Evolutionary conservation across 306 rosid genomes (phyloP).

Genomic region (Aeschynomene evenia): DNA sequence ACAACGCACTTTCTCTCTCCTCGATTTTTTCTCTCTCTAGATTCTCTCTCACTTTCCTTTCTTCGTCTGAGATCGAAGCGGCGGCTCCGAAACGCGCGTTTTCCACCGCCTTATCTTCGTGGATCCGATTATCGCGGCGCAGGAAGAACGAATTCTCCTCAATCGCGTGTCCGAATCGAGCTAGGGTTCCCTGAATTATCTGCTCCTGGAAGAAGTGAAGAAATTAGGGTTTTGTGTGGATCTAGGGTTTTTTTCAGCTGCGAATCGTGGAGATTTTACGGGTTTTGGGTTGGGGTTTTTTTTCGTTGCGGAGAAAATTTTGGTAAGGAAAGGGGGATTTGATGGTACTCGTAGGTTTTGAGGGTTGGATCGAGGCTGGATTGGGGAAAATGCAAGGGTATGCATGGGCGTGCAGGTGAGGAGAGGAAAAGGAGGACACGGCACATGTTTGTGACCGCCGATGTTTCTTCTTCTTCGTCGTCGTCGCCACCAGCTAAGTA

Average conservation of each 20-base stretch:
- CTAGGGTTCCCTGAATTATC: too few species aligned
- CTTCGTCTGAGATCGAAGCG: slow-evolving; percentile 35
- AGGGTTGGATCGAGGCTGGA: slow-evolving; percentile 44
- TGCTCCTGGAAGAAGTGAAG: too few species aligned
- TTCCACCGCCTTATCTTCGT: slow-evolving; percentile 13
- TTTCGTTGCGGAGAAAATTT: background rate
- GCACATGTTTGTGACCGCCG: slow-evolving; percentile 48
- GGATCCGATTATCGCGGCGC: slow-evolving; percentile 7
- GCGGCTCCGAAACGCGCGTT: slow-evolving; percentile 31
- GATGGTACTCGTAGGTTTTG: slow-evolving; percentile 45
- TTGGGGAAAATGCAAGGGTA: slow-evolving; percentile 78
- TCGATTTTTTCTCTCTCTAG: slow-evolving; percentile 34
- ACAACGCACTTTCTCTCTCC: slow-evolving; percentile 21
- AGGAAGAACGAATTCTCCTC: background rate
- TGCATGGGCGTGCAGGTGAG: slow-evolving; percentile 64
- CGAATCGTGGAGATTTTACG: slow-evolving; percentile 16
- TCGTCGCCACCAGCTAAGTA: slow-evolving; percentile 48
- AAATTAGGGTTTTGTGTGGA: slow-evolving; percentile 30
- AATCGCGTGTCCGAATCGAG: background rate
- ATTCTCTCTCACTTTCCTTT: slow-evolving; percentile 22
- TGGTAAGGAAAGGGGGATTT: slow-evolving; percentile 27
- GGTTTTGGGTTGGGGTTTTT: background rate
- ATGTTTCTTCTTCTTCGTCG: slow-evolving; percentile 49
- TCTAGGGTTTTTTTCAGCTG: slow-evolving; percentile 33
- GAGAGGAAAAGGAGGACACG: slow-evolving; percentile 53